Evolutionary conservation across 257 asterid genomes (phyloP).

Genomic region (Plantago ovata): DNA sequence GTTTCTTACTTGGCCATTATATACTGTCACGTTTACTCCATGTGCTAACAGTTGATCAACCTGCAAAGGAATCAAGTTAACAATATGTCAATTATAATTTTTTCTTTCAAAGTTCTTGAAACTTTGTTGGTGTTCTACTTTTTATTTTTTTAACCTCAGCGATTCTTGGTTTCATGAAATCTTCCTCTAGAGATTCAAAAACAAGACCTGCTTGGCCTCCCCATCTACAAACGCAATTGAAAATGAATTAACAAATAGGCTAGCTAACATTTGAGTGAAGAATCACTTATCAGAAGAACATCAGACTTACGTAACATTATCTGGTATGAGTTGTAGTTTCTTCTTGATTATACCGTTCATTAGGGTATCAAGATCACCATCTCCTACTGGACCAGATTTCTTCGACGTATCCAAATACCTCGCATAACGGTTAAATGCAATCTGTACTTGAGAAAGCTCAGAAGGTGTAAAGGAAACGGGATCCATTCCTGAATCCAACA

Average conservation of each 20-base stretch:
- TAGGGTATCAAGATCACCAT: constrained; percentile 43
- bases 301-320: constrained; percentile 44
- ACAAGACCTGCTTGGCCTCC: constrained; percentile 59
- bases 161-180: constrained; percentile 90
- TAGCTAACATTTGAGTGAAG: not conserved
- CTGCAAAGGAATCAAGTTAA: no score
- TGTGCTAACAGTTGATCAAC: constrained; percentile 73
- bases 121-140: no score
- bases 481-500: constrained; percentile 68
- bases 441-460: constrained; percentile 37
- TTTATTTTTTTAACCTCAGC: constrained; percentile 51
- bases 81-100: no score
- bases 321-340: constrained; percentile 74
- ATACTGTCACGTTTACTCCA: constrained; percentile 81
- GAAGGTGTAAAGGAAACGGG: constrained; percentile 59
- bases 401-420: constrained; percentile 52
- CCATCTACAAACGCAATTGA: constrained; percentile 47
- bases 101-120: no score
- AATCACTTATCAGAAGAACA: not conserved
- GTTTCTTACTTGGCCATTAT: constrained; percentile 82
- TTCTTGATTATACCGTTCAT: constrained; percentile 77
- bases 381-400: constrained; percentile 41
- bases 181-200: constrained; percentile 46
- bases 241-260: not conserved
- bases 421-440: constrained; percentile 47